Conservation (phyloP, 768 basidiomycete genomes). For the Cystobasidium tubakii region DNA sequence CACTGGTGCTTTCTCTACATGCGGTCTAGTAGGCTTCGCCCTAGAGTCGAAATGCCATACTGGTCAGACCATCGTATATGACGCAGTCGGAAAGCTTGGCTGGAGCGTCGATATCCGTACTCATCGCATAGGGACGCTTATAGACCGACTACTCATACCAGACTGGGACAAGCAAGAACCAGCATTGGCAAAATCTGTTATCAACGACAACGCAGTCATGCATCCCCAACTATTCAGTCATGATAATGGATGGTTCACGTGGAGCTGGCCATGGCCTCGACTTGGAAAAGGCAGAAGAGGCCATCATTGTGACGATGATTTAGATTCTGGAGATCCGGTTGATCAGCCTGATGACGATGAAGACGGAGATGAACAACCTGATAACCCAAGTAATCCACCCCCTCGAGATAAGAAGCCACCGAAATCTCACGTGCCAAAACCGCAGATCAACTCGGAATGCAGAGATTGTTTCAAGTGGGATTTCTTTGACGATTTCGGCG, state of each 20-base stretch:
- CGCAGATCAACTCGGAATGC: slow-evolving; percentile 23
- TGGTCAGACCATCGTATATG: slow-evolving; percentile 69
- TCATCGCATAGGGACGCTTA: slow-evolving; percentile 44
- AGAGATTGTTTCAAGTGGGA: slow-evolving; percentile 43
- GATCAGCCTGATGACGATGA: neutral
- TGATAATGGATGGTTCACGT: neutral
- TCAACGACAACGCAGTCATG: neutral
- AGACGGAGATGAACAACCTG: neutral
- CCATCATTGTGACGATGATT: neutral
- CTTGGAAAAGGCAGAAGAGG: neutral
- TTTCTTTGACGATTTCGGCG: slow-evolving; percentile 35
- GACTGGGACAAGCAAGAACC: slow-evolving; percentile 37
- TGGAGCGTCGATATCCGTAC: slow-evolving; percentile 73
- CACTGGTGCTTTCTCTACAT: slow-evolving; percentile 68
- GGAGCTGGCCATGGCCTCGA: slow-evolving; percentile 13
- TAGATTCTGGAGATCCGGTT: neutral
- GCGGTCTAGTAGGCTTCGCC: slow-evolving; percentile 78
- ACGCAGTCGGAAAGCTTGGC: slow-evolving; percentile 71
- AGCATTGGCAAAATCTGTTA: neutral
- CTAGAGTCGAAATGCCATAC: slow-evolving; percentile 81
- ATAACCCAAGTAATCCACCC: neutral
- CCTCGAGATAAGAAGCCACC: slow-evolving; percentile 3
- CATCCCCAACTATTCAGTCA: no score
- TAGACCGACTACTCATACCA: slow-evolving; percentile 41
- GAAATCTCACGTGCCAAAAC: slow-evolving; percentile 17